phyloP scores from a whole-genome alignment of 495 filamentous ascomycete species.

The Penicillium cataractarum region DNA sequence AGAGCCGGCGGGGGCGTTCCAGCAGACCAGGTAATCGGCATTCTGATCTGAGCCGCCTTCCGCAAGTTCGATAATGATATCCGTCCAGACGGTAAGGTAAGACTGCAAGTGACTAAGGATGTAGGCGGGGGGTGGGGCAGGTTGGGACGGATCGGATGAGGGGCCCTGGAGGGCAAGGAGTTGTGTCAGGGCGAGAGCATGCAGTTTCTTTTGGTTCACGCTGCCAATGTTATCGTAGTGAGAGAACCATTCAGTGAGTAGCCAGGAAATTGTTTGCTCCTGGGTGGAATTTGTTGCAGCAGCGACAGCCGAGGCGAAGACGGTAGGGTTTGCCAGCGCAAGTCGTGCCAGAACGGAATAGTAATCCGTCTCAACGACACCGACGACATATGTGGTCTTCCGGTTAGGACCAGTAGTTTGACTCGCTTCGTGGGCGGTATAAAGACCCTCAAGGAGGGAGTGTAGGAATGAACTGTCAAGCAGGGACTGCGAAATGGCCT shows the following conservation, averaged over 20 bases:
- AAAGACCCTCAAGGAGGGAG: conserved; percentile 70
- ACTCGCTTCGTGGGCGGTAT: conserved; percentile 69
- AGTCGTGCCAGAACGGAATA: conserved; percentile 82
- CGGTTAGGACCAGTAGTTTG: conserved; percentile 77
- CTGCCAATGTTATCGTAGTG: conserved; percentile 83
- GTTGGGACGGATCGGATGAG: conserved; percentile 39
- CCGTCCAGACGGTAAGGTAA: conserved; percentile 71
- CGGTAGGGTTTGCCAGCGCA: conserved; percentile 64
- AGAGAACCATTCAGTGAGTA: conserved; percentile 84
- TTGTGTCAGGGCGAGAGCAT: conserved; percentile 77
- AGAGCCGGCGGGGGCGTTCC: conserved; percentile 40
- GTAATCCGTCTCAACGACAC: conserved; percentile 78
- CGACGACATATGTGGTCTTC: conserved; percentile 62
- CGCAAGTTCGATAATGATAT: conserved; percentile 63
- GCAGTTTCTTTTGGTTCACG: conserved; percentile 75
- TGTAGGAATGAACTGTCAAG: conserved; percentile 67
- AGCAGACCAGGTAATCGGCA: conserved; percentile 58
- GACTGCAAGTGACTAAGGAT: conserved; percentile 64
- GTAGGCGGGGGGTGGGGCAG: conserved; percentile 45
- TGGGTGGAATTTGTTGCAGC: conserved; percentile 41
- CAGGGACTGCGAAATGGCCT: conserved; percentile 67
- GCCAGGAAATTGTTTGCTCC: conserved; percentile 66
- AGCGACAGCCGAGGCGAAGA: conserved; percentile 61
- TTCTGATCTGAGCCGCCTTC: conserved; percentile 50
- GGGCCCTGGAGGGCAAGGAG: conserved; percentile 68